Evolutionary conservation across 2,329 filamentous ascomycete genomes (phyloP), one percentile per base, ranked within the genome.

Genomic region (Cytospora piceicola): DNA sequence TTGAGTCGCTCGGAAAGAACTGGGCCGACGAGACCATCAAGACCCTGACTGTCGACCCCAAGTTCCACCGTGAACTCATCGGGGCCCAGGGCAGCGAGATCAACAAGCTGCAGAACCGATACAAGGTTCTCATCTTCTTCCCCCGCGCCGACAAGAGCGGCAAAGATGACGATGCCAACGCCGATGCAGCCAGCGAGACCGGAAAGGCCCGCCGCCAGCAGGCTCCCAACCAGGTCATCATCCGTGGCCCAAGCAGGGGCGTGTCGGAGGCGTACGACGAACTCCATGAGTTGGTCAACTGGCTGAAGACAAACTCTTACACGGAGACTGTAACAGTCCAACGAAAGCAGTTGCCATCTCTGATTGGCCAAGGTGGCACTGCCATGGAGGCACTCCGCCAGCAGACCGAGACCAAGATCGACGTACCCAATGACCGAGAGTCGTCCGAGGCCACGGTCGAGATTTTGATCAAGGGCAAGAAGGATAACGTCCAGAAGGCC

Each of bases 61-160:
- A 97, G 79, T 98, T 91, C 78, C 95, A 99, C 79, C 88, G 93
- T 67, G 94, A 97, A 76, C 84, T 99, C 63, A 99, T 99, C 72
- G 95, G 95, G 58, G 86, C 92, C 24, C 90, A 92, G 73, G 95
- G 95, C 67, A 87, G 84, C 73, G 92, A 96, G 75, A 94, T 99
- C 74, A 95, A 95, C 80, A 90, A 92, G 70, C 86, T 99, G 29
- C 94, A 99, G 79, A 92, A 90, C 64, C 90, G 94, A 56, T 97
- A 99, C 83, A 90, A 91, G 75, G 95, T 99, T 52, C 89, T 94
- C 69, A 95, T 99, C 72, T 94, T 97, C 80, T 99, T 99, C 83
- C 95, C 95, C 14, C 84, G 84, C 62, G 83, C 83, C 8, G 80
- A 81, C 51, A 92, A 93, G 75, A 81, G 84, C 58, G 79, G 77